Evolutionary conservation across 441 rosid genomes (phyloP), one percentile per base, ranked within the genome.

Genomic region (Adansonia gregorii): DNA sequence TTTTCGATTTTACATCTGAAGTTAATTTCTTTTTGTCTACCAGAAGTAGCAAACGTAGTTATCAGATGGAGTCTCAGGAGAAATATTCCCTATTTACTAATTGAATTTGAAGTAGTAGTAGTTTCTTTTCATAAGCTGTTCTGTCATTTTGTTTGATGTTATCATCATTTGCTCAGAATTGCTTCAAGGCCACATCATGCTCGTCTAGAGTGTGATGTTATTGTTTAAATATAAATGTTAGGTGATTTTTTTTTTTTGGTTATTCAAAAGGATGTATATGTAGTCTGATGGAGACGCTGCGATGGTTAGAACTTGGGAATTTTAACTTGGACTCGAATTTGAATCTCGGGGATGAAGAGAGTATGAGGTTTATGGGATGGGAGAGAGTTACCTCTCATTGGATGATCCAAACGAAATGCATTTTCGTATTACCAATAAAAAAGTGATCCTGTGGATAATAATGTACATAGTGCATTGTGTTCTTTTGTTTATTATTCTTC

Each of bases 401-500:
- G 39, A n/a, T 51, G 5, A 4, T 52, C 31, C 14, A 51, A 51
- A 14, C 8, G 46, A 20, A 27, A 70, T n/a, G 24, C 60, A 49
- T 49, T 70, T 31, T 51, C 17, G 2, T n/a, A 27, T 67, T 48
- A n/a, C 48, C 5, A 43, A n/a, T 8, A 67, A 67, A 67, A 8
- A 35, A 9, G 61, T 52, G 72, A 10, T 46, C 10, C 31, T 11
- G 14, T 48, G 43, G 43, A 31, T 35, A 8, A 22, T 48, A 20
- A 52, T 48, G 27, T 59, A 15, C 20, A 15, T 54, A 10, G 12
- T 65, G 46, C 31, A 43, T 49, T 8, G 15, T 58, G 55, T 8
- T 67, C 31, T 15, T 43, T 80, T 77, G 60, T 60, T 58, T 76
- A 48, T 65, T 65, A 69, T 46, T 48, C 75, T 11, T 45, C 31